phyloP scores from a whole-genome alignment of 352 stramenopile species.

The Phytopythium chamaehyphon region DNA sequence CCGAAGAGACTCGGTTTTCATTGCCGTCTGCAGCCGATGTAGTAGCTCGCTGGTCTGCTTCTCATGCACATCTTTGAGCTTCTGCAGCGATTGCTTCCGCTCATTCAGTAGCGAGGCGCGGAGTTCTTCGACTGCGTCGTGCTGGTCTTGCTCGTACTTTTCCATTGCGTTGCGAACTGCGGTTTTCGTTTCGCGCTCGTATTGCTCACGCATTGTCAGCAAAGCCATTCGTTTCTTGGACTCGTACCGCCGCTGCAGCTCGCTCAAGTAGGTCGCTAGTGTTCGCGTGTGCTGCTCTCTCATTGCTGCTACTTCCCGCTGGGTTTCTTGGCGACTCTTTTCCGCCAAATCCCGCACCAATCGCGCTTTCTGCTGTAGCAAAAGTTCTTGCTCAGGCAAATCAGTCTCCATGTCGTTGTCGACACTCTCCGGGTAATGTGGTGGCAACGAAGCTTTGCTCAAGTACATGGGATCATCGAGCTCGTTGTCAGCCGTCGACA shows the following conservation, averaged over 20 bases:
- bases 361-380: conserved; percentile 16
- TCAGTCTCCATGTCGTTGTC: neutral
- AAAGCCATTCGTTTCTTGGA: conserved; percentile 58
- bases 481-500: neutral
- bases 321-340: conserved; percentile 33
- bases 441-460: neutral
- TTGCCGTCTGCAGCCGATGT: conserved; percentile 27
- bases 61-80: conserved; percentile 31
- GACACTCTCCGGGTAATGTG: neutral
- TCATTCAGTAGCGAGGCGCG: conserved; percentile 24
- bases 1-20: conserved; percentile 31
- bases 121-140: conserved; percentile 21
- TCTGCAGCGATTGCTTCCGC: conserved; percentile 26
- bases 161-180: conserved; percentile 39
- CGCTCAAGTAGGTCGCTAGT: conserved; percentile 34
- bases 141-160: conserved; percentile 39
- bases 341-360: conserved; percentile 30
- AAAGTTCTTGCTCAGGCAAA: conserved; percentile 8
- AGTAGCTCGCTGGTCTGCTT: conserved; percentile 32
- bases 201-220: conserved; percentile 38
- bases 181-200: conserved; percentile 47
- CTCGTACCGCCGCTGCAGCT: conserved; percentile 59
- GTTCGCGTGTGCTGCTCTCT: conserved; percentile 28
- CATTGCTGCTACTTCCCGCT: conserved; percentile 21
- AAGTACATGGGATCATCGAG: neutral